Evolutionary conservation across 2,329 filamentous ascomycete species (phyloP).

Genomic region (Drechslerella dactyloides): DNA sequence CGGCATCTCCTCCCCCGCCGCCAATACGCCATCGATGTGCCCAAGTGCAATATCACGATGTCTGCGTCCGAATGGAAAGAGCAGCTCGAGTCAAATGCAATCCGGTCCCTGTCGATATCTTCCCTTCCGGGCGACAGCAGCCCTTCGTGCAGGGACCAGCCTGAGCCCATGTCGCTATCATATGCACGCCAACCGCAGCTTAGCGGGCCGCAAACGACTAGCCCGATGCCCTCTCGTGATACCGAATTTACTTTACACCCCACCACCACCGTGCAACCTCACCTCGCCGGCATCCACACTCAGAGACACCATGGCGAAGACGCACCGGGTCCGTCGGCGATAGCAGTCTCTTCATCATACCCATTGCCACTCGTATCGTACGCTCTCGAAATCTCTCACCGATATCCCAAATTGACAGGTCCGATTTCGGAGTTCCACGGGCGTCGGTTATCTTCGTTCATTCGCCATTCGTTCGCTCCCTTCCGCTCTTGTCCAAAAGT

Average conservation of each 20-base stretch:
- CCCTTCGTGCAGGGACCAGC: conserved; percentile 9
- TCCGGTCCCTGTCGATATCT: neutral
- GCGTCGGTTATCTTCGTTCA: neutral
- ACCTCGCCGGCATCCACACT: conserved; percentile 1
- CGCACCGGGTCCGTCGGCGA: conserved; percentile 32
- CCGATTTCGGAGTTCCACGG: neutral
- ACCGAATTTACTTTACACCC: conserved; percentile 29
- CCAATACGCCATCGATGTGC: too few species aligned
- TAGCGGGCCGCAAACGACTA: conserved; percentile 9
- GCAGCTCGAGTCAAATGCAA: too few species aligned
- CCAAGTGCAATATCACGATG: too few species aligned
- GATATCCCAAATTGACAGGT: too few species aligned
- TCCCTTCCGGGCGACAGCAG: neutral
- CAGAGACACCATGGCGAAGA: conserved; percentile 31
- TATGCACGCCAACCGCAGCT: conserved; percentile 28
- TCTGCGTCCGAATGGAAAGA: too few species aligned
- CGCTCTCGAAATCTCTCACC: too few species aligned
- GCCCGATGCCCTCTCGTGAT: conserved; percentile 35
- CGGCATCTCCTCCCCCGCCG: too few species aligned
- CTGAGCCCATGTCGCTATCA: conserved; percentile 37
- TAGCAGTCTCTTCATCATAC: conserved; percentile 6
- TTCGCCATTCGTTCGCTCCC: neutral
- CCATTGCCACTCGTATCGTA: too few species aligned
- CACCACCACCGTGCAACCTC: neutral
- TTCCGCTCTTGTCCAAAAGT: neutral